Evolutionary conservation across 1,139 yeast genomes (phyloP).

Genomic region (Diutina sp.): DNA sequence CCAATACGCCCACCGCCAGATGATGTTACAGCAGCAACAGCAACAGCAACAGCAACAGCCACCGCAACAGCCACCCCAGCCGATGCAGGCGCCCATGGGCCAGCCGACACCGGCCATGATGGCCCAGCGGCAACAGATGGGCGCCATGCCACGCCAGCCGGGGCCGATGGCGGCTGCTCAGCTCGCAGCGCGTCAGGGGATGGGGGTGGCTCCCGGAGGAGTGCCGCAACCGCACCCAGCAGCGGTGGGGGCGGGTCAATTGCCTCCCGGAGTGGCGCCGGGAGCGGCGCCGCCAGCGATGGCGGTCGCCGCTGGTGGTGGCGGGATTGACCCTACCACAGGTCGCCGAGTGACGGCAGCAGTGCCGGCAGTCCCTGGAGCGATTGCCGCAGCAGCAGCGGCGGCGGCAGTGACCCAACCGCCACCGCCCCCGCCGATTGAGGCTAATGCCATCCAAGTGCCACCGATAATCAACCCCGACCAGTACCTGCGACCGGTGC

Average conservation of each 20-base stretch:
- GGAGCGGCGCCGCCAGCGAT: not conserved
- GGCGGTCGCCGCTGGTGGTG: not conserved
- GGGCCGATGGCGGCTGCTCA: not conserved
- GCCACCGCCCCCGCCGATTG: not conserved
- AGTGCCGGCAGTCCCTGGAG: not conserved
- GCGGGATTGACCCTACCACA: not conserved
- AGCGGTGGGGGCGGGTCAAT: not conserved
- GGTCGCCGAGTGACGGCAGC: not conserved
- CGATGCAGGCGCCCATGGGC: conserved; percentile 11
- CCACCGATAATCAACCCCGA: not conserved
- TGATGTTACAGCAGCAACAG: conserved; percentile 14
- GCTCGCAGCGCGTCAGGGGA: not conserved
- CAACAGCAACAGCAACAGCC: conserved; percentile 12
- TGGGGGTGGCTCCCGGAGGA: not conserved
- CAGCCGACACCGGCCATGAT: conserved; percentile 2
- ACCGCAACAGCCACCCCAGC: conserved; percentile 4
- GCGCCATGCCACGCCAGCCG: not conserved
- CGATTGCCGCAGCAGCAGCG: not conserved
- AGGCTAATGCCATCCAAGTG: not conserved
- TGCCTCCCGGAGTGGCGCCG: not conserved
- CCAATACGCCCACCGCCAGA: conserved; percentile 26
- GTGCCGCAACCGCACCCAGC: not conserved
- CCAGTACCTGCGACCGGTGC: not conserved
- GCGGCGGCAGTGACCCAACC: not conserved
- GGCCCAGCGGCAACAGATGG: not conserved